Percentiles rank a stretch among this genome's conserved stretches.
phyloP scores from a whole-genome alignment of 2,329 filamentous ascomycete species.

The Fusarium penzigii region DNA sequence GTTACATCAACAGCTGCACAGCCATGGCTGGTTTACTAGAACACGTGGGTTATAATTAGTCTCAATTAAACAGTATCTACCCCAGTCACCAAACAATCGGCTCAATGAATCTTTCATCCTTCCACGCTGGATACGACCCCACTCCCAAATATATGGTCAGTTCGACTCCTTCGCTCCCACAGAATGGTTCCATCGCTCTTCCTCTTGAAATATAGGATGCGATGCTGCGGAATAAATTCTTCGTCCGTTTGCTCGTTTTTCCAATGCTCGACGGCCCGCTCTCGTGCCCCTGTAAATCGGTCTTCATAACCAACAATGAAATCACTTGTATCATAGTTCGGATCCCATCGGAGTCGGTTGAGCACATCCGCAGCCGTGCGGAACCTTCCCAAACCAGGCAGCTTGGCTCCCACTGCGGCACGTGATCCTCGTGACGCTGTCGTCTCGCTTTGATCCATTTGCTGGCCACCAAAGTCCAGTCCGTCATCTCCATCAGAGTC shows the following conservation, averaged over 20 bases:
- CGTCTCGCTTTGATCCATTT: constrained; percentile 14
- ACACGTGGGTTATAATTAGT: too few relatives aligned
- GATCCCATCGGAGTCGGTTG: constrained; percentile 61
- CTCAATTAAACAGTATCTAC: too few relatives aligned
- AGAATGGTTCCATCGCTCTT: constrained; percentile 51
- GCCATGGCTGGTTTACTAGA: too few relatives aligned
- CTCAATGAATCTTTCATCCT: too few relatives aligned
- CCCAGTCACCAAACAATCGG: too few relatives aligned
- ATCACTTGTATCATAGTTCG: constrained; percentile 50
- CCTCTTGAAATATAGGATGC: constrained; percentile 62
- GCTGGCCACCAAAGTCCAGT: constrained; percentile 36
- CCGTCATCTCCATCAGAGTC: constrained; percentile 44
- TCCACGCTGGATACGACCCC: constrained; percentile 36
- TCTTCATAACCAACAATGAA: constrained; percentile 64
- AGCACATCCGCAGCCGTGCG: constrained; percentile 60
- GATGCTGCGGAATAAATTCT: constrained; percentile 67
- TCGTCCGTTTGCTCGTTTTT: constrained; percentile 64
- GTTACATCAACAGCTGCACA: too few relatives aligned
- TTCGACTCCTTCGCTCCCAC: constrained; percentile 57
- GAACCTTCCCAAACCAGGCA: constrained; percentile 46
- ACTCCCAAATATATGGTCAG: constrained; percentile 58
- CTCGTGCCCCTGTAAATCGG: constrained; percentile 55
- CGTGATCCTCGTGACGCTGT: constrained; percentile 7
- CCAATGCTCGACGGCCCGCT: constrained; percentile 57
- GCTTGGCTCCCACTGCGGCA: constrained; percentile 22